phyloP scores from a whole-genome alignment of 2,329 filamentous ascomycete species.

The Penicillium sp. region DNA sequence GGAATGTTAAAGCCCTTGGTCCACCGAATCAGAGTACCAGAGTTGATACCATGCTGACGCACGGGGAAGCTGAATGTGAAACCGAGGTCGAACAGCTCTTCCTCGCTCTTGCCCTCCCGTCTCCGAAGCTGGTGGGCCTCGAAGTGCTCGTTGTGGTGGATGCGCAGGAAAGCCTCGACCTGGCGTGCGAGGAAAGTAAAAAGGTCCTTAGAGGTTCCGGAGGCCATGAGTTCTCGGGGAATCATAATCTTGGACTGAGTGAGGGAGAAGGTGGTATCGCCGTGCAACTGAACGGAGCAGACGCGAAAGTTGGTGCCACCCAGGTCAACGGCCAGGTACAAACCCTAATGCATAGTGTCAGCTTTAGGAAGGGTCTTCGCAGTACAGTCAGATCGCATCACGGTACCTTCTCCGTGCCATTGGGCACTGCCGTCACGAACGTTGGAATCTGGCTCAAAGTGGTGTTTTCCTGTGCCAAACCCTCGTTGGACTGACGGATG shows the following conservation, averaged over 20 bases:
- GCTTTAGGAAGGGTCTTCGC: not conserved
- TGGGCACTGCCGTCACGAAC: slow-evolving; percentile 92
- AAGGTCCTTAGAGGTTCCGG: slow-evolving; percentile 79
- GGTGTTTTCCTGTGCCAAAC: slow-evolving; percentile 72
- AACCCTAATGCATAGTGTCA: slow-evolving; percentile 58
- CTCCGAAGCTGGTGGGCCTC: slow-evolving; percentile 66
- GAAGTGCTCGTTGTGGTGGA: slow-evolving; percentile 87
- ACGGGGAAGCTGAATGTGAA: slow-evolving; percentile 99
- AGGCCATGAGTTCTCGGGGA: slow-evolving; percentile 84
- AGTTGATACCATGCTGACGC: slow-evolving; percentile 91
- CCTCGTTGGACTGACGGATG: slow-evolving; percentile 82
- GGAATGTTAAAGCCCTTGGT: slow-evolving; percentile 97
- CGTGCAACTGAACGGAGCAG: slow-evolving; percentile 89
- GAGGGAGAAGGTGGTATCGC: slow-evolving; percentile 91
- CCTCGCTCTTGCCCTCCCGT: slow-evolving; percentile 62
- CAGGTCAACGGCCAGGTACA: slow-evolving; percentile 96
- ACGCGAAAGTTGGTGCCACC: slow-evolving; percentile 98
- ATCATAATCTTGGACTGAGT: slow-evolving; percentile 92
- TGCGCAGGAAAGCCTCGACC: slow-evolving; percentile 82
- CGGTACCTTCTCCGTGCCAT: slow-evolving; percentile 91
- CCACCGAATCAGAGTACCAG: slow-evolving; percentile 91
- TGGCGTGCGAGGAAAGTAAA: slow-evolving; percentile 92
- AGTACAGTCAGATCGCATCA: not conserved
- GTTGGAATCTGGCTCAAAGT: slow-evolving; percentile 95
- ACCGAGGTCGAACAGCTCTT: slow-evolving; percentile 87